Base-by-base conservation (phyloP, 768 basidiomycete species). In the Leucocoprinus leucothites region DNA sequence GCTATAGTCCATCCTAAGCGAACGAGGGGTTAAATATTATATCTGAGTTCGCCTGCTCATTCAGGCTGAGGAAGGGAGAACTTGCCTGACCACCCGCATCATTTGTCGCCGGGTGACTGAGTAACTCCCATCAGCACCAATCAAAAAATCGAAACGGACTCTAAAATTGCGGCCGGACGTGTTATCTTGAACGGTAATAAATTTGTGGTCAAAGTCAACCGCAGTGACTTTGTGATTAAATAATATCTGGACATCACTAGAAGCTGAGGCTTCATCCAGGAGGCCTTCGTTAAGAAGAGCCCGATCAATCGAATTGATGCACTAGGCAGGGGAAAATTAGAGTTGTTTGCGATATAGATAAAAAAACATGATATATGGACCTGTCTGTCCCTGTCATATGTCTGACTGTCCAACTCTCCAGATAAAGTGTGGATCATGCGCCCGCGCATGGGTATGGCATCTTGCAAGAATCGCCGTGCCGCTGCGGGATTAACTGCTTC, bases 71-170 rank as follows among this genome's bases (percentile, higher is more conserved):
- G 18, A 22, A 42, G 22, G 45, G 31, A 1, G 11, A 43, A 49
- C 83, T 66, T 70, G 94, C 94, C 92, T 84, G 61, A 91, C 83
- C 56, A 92, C 90, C 61, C 90, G 82, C 96, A 98, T 98, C 85
- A 99, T 82, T 76, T 98, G 91, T 64, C 86, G 80, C 67, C 96
- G 81, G 58, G 97, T 85, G 62, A 92, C 78, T 56, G 91, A 94
- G 80, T 95, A 91, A 67, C 89, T 93, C 34, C 96, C 96, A 72
- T 99, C 96, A 62, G 91, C 89, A 51, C 95, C 96, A 57, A 99
- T 76, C 67, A 89, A 91, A 56, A 94, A 76, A 71, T 91, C 85
- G 67, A 94, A 93, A 21, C 70, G 61, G 45, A 79, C 77, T 60
- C 71, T 67, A 52, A 75, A 49, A 44, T 82, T 76, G 61, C 71